A percentile compares a stretch with the other conserved stretches of the same genome.
Evolutionary conservation across 2,329 filamentous ascomycete species (phyloP).

Genomic region (Lasiodiplodia citricola): DNA sequence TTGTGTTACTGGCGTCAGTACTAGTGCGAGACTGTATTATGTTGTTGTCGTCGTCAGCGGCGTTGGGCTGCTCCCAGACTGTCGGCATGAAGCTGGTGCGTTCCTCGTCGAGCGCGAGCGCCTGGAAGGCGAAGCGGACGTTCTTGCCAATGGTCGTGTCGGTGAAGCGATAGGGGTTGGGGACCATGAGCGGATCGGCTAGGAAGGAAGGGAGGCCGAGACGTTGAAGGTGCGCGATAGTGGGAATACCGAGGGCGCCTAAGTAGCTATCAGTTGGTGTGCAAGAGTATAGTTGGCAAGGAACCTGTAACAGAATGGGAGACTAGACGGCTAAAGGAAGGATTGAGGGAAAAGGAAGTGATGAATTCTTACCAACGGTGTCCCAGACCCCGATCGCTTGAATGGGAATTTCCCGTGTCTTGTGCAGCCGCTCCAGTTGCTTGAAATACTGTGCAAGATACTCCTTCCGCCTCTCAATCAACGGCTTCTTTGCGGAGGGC

Average conservation of each 20-base stretch:
- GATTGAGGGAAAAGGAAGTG: background rate
- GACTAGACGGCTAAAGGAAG: background rate
- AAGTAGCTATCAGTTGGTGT: background rate
- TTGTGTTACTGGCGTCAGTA: constrained; percentile 8
- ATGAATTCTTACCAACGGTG: constrained; percentile 49
- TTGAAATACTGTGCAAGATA: constrained; percentile 40
- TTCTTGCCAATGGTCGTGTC: constrained; percentile 51
- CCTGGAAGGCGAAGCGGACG: constrained; percentile 65
- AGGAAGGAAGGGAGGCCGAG: constrained; percentile 46
- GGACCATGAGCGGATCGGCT: constrained; percentile 25
- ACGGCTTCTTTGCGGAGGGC: background rate
- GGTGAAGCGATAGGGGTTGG: constrained; percentile 39
- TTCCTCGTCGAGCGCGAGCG: constrained; percentile 63
- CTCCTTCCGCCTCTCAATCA: constrained; percentile 18
- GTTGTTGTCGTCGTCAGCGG: background rate
- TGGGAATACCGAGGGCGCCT: constrained; percentile 51
- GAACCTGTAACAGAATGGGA: background rate
- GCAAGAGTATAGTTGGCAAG: background rate
- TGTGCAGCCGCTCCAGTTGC: constrained; percentile 42
- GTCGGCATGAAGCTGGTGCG: constrained; percentile 61
- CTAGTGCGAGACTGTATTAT: background rate
- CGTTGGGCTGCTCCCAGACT: constrained; percentile 53
- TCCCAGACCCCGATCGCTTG: constrained; percentile 60
- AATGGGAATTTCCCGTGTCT: constrained; percentile 53
- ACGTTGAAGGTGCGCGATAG: constrained; percentile 39